These are phyloP conservation scores for Alternaria consortialis DNA, from an alignment of 2,329 filamentous ascomycete species.

Conservation along the genomic window DNA sequence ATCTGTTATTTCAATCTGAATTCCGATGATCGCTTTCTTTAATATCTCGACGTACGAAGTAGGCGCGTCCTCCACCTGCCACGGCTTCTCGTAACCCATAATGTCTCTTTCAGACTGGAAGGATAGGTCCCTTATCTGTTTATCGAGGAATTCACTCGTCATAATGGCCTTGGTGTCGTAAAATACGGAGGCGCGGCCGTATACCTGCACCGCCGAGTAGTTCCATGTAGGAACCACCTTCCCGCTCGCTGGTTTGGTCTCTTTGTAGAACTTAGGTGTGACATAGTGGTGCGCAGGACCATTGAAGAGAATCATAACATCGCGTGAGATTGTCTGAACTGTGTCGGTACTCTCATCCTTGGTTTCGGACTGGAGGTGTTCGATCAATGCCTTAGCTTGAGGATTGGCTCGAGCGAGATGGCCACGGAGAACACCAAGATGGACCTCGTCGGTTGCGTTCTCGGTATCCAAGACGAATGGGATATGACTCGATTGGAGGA, in stretches of 20 bases:
- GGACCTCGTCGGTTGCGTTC: constrained; percentile 48
- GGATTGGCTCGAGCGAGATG: constrained; percentile 72
- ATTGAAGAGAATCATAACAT: not conserved
- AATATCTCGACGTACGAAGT: constrained; percentile 60
- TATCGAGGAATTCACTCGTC: not conserved
- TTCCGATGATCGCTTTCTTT: constrained; percentile 35
- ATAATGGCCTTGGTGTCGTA: not conserved
- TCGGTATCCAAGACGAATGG: constrained; percentile 51
- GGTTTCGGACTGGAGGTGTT: constrained; percentile 37
- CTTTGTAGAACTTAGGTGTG: not conserved
- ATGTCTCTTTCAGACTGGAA: constrained; percentile 63
- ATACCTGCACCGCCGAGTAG: constrained; percentile 1
- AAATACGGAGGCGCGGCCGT: not conserved
- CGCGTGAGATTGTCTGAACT: not conserved
- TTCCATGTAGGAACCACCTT: not conserved
- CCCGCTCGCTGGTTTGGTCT: not conserved
- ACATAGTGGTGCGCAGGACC: not conserved
- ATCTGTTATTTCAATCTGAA: constrained; percentile 34
- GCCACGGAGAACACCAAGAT: constrained; percentile 63
- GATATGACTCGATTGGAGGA: constrained; percentile 36
- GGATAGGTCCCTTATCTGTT: not conserved
- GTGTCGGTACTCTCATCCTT: not conserved
- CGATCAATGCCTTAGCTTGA: constrained; percentile 68
- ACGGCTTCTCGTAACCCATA: constrained; percentile 65
- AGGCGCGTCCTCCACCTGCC: constrained; percentile 68